A percentile compares a stretch with the other conserved stretches of the same genome.
These are phyloP conservation scores for Platismatia glauca DNA, from an alignment of 495 filamentous ascomycete genomes.

Conservation along the genomic window DNA sequence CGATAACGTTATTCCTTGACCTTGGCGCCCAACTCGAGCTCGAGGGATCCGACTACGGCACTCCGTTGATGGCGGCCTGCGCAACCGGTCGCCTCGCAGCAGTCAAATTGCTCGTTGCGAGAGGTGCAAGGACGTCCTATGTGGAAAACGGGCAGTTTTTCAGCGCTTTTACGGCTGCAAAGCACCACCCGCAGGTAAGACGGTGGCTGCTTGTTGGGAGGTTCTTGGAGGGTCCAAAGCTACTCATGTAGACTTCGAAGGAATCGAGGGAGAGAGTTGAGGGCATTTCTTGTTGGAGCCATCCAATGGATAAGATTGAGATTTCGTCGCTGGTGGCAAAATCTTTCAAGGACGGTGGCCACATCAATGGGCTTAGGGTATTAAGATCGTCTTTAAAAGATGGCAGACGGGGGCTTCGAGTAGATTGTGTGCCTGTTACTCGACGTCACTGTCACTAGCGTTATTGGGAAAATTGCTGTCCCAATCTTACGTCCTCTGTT, in stretches of 20 bases:
- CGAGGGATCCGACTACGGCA: constrained; percentile 17
- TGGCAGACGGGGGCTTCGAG: too few species aligned
- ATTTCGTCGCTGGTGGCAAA: too few species aligned
- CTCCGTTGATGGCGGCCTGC: constrained; percentile 21
- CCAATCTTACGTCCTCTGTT: too few species aligned
- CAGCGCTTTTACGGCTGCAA: constrained; percentile 13
- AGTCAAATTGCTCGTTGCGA: constrained; percentile 13
- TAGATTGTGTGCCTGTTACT: too few species aligned
- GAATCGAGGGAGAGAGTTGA: too few species aligned
- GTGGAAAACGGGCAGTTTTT: constrained; percentile 3
- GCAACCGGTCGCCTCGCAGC: constrained; percentile 12
- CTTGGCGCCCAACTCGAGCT: constrained; percentile 16
- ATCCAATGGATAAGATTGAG: not conserved
- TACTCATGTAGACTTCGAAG: not conserved
- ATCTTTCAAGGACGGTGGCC: too few species aligned
- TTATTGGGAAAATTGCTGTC: too few species aligned
- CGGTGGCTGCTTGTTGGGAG: constrained; percentile 20
- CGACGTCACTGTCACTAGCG: too few species aligned
- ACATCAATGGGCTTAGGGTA: too few species aligned
- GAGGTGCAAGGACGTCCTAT: constrained; percentile 17
- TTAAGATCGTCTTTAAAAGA: too few species aligned
- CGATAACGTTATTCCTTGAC: constrained; percentile 11
- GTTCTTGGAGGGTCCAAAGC: constrained; percentile 10
- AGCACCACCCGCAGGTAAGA: constrained; percentile 7
- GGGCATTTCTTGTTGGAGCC: too few species aligned